Conservation (phyloP, 2,329 filamentous ascomycete genomes). For the Exophiala mesophila region DNA sequence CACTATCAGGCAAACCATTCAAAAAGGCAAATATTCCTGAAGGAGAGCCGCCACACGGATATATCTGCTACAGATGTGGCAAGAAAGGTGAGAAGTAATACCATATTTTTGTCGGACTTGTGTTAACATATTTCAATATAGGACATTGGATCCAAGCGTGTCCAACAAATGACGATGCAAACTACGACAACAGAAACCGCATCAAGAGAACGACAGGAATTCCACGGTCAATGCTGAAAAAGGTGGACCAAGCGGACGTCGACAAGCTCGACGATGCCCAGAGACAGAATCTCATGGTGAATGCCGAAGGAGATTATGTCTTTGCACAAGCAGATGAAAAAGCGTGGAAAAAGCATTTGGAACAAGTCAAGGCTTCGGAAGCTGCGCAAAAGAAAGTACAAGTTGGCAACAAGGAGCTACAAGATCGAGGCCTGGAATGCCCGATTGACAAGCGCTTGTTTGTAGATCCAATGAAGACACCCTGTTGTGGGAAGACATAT, state of each 20-base stretch:
- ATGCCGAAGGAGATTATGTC: slow-evolving; percentile 95
- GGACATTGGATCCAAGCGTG: slow-evolving; percentile 98
- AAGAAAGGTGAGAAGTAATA: slow-evolving; percentile 72
- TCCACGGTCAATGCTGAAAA: slow-evolving; percentile 89
- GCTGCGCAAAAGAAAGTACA: slow-evolving; percentile 73
- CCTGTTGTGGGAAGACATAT: slow-evolving; percentile 96
- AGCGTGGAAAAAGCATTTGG: slow-evolving; percentile 95
- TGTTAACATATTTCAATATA: too few relatives aligned
- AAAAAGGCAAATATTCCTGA: slow-evolving; percentile 69
- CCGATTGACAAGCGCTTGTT: slow-evolving; percentile 97
- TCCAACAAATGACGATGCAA: slow-evolving; percentile 96
- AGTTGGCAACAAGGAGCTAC: slow-evolving; percentile 77
- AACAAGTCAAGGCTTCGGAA: slow-evolving; percentile 78
- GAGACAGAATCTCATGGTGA: slow-evolving; percentile 91
- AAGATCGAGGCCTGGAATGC: slow-evolving; percentile 85
- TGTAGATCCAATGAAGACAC: slow-evolving; percentile 97
- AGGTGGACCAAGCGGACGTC: slow-evolving; percentile 75
- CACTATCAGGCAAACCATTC: slow-evolving; percentile 34
- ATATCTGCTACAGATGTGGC: slow-evolving; percentile 93
- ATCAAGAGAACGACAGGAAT: slow-evolving; percentile 97
- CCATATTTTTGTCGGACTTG: too few relatives aligned
- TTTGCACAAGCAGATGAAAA: slow-evolving; percentile 93
- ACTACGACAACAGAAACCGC: slow-evolving; percentile 86
- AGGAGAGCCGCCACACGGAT: slow-evolving; percentile 86
- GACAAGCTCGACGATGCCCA: slow-evolving; percentile 63